A percentile compares a stretch with the other conserved stretches of the same genome.
Conservation (phyloP, 345 rosid genomes). For the Hevea brasiliensis region DNA sequence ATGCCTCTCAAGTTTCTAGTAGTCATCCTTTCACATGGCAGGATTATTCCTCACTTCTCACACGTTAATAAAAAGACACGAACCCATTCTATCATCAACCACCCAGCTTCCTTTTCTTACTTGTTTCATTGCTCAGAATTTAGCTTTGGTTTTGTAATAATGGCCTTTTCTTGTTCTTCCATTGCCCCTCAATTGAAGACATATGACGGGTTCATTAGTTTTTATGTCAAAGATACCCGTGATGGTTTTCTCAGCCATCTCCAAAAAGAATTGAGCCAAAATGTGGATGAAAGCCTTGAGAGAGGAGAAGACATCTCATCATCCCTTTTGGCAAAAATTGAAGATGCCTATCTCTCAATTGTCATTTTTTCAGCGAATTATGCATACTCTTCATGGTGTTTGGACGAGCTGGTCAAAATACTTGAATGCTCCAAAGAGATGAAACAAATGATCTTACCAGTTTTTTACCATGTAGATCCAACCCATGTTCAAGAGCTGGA, state of each 20-base stretch:
- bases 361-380: not conserved
- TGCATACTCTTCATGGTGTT: conserved; percentile 1
- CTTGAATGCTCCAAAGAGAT: not conserved
- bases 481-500: not conserved
- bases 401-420: not conserved
- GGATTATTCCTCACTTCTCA: no score
- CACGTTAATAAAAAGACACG: no score
- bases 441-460: not conserved
- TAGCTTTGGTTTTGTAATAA: not conserved
- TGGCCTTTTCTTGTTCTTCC: not conserved
- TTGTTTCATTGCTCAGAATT: no score
- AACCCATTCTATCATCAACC: no score
- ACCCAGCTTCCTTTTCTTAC: no score
- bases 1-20: no score
- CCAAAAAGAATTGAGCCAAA: not conserved
- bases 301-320: conserved; percentile 16
- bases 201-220: conserved; percentile 6
- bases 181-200: not conserved
- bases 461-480: conserved; percentile 4
- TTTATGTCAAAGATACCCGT: conserved; percentile 1
- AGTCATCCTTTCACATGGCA: no score
- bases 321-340: not conserved
- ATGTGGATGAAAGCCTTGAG: not conserved
- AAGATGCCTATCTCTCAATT: not conserved
- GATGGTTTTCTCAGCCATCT: conserved; percentile 1